A percentile compares a stretch with the other conserved stretches of the same genome.
Evolutionary conservation across 495 filamentous ascomycete genomes (phyloP).

Genomic region (Podospora pseudopauciseta): DNA sequence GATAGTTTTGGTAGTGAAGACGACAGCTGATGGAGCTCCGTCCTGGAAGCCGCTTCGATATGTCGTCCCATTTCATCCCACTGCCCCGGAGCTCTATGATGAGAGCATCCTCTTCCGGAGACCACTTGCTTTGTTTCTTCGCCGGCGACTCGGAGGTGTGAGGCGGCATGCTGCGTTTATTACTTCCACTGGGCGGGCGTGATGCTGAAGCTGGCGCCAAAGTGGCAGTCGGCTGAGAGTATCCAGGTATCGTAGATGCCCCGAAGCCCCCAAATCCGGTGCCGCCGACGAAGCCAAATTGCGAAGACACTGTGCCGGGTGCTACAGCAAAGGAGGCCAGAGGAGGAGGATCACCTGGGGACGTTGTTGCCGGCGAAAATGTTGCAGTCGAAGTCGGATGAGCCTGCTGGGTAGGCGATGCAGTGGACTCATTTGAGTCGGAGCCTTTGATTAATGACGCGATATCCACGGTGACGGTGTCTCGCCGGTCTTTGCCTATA

Average conservation of each 20-base stretch:
- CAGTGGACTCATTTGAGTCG: slow-evolving; percentile 75
- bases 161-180: slow-evolving; percentile 47
- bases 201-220: slow-evolving; percentile 10
- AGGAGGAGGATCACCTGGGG: slow-evolving; percentile 20
- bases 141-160: slow-evolving; percentile 70
- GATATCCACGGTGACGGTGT: slow-evolving; percentile 84
- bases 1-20: slow-evolving; percentile 95
- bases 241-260: slow-evolving; percentile 9
- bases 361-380: slow-evolving; percentile 34
- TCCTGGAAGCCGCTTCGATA: slow-evolving; percentile 82
- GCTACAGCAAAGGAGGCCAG: slow-evolving; percentile 24
- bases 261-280: slow-evolving; percentile 12
- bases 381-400: slow-evolving; percentile 47
- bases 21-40: slow-evolving; percentile 90
- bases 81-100: slow-evolving; percentile 85
- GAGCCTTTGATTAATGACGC: slow-evolving; percentile 71
- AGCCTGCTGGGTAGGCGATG: slow-evolving; percentile 50
- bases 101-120: slow-evolving; percentile 78
- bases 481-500: slow-evolving; percentile 32
- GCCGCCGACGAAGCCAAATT: slow-evolving; percentile 15
- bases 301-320: slow-evolving; percentile 24
- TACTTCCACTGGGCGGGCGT: slow-evolving; percentile 25
- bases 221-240: slow-evolving; percentile 11
- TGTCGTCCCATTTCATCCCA: slow-evolving; percentile 98
- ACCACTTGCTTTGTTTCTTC: slow-evolving; percentile 97